Evolutionary conservation across 2,329 filamentous ascomycete species (phyloP), one percentile per base, ranked within the genome.

Genomic region (Diaporthe caulivora): DNA sequence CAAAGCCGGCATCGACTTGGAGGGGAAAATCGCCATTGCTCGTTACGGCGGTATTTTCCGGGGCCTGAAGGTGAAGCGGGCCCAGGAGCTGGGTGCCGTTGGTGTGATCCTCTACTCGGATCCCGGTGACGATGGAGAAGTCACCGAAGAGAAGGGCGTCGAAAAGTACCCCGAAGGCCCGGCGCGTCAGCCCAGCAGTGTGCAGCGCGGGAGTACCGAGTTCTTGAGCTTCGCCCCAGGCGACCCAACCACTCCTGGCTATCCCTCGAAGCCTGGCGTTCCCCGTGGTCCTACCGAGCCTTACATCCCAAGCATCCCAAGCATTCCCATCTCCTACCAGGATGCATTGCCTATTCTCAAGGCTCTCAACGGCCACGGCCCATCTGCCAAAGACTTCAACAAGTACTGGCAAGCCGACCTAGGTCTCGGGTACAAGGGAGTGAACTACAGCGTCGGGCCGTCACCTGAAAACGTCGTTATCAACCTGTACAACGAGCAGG

Each of bases 21-120:
- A 92, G 76, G 94, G 94, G 55, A 96, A 95, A 83, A 95, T 97
- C 77, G 93, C 93, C 0, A 82, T 97, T 49, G 90, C 88, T 21
- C 93, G 93, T 78, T 97, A 97, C 79, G 94, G 94, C 1, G 86
- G 88, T 3, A 88, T 94, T 31, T 96, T 97, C 84, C 89, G 95
- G 51, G 95, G 94, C 0, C 84, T 97, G 58, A 97, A 97, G 80
- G 91, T 97, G 64, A 96, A 95, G 84, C 90, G 94, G 71, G 94
- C 95, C 0, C 92, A 95, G 79, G 93, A 94, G 76, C 84, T 94
- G 17, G 93, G 93, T 26, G 93, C 94, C 87, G 84, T 94, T 49
- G 94, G 93, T 3, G 87, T 89, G 0, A 84, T 95, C 34, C 89
- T 95, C 49, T 96, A 94, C 82, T 90, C 87, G 10, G 94, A 96